These are phyloP conservation scores for Thyridium curvatum DNA, from an alignment of 2,329 filamentous ascomycete species.

Conservation along the genomic window DNA sequence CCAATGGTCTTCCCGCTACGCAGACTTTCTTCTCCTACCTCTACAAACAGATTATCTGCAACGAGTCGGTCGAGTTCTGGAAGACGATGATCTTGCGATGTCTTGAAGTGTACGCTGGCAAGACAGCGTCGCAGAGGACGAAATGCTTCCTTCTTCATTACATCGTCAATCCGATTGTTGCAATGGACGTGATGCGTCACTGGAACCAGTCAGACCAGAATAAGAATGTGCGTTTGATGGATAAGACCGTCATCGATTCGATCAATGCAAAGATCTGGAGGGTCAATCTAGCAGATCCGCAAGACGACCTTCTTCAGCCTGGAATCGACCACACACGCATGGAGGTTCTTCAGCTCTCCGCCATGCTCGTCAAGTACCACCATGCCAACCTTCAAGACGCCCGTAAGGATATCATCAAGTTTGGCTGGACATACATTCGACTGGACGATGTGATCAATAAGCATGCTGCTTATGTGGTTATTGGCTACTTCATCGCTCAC, in stretches of 20 bases:
- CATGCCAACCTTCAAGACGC: constrained; percentile 81
- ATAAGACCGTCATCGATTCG: constrained; percentile 79
- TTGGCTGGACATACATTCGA: constrained; percentile 96
- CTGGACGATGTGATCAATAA: constrained; percentile 99
- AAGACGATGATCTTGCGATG: constrained; percentile 76
- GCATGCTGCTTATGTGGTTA: constrained; percentile 93
- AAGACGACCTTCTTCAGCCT: constrained; percentile 75
- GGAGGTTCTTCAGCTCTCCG: constrained; percentile 91
- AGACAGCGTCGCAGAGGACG: constrained; percentile 74
- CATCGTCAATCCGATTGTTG: constrained; percentile 91
- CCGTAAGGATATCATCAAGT: constrained; percentile 97
- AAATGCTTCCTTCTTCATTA: constrained; percentile 91
- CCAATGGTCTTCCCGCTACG: constrained; percentile 72
- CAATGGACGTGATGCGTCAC: constrained; percentile 88
- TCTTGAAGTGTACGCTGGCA: constrained; percentile 79
- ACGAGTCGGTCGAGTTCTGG: constrained; percentile 79
- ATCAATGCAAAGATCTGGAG: constrained; percentile 94
- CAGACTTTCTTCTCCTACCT: constrained; percentile 76
- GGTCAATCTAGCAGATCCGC: constrained; percentile 72
- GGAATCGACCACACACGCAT: constrained; percentile 94
- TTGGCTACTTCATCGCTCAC: constrained; percentile 94
- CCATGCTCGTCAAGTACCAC: constrained; percentile 93
- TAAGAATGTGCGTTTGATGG: constrained; percentile 67
- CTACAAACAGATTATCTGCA: constrained; percentile 78
- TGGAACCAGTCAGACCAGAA: constrained; percentile 56